A percentile compares a stretch with the other conserved stretches of the same genome.
Conservation (phyloP, 257 asterid species). For the Nicotiana otophora region DNA sequence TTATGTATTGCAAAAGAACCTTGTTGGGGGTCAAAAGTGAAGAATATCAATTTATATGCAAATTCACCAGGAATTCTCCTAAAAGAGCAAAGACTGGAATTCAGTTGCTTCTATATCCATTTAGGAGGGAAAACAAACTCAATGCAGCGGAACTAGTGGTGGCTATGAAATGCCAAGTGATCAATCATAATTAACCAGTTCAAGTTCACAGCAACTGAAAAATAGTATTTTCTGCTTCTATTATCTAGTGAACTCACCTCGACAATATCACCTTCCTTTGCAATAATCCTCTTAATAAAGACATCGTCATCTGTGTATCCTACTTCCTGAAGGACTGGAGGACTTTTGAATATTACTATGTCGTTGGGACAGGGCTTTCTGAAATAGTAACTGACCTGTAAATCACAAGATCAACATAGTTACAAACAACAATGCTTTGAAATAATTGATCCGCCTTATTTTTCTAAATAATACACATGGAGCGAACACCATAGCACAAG, state of each 20-base stretch:
- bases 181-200: neutral
- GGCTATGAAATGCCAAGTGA: neutral
- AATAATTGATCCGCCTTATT: neutral
- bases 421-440: neutral
- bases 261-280: conserved; percentile 82
- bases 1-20: neutral
- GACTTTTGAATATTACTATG: conserved; percentile 85
- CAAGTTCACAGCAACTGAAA: neutral
- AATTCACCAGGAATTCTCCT: neutral
- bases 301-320: conserved; percentile 74
- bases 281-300: conserved; percentile 84
- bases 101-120: too few species aligned
- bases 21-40: neutral
- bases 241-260: conserved; percentile 41
- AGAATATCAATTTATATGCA: neutral
- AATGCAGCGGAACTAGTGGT: too few species aligned
- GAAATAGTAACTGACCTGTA: conserved; percentile 78
- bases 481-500: neutral
- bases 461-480: neutral
- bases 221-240: neutral
- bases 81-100: neutral
- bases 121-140: too few species aligned
- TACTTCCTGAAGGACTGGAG: conserved; percentile 63
- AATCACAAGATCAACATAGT: neutral
- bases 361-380: conserved; percentile 76